Evolutionary conservation across 495 filamentous ascomycete species (phyloP), one percentile per base, ranked within the genome.

Genomic region (Penicillium steckii): DNA sequence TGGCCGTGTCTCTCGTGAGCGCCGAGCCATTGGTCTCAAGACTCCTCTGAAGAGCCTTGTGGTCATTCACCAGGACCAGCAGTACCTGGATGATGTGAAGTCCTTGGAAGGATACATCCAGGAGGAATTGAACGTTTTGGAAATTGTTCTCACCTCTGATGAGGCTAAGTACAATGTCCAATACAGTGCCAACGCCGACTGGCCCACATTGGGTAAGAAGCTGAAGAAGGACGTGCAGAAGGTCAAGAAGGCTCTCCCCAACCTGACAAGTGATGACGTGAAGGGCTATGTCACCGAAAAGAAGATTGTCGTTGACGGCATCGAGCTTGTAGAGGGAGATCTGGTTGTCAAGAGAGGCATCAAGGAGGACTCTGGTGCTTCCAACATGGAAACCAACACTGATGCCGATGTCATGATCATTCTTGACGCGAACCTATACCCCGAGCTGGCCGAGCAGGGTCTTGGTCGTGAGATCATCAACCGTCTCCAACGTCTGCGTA

Each of bases 181-280:
- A 60, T 96, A 96, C 74, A 88, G 85, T 50, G 88, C 89, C 35
- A 78, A 78, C 24, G 94, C 90, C 8, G 94, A 98, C 70, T 97
- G 92, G 89, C 87, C 93, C 2, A 89, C 86, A 0, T 80, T 98
- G 29, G 94, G 94, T 52, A 96, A 96, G 82, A 97, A 97, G 73
- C 78, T 97, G 46, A 95, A 90, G 80, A 97, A 95, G 74, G 94
- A 93, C 60, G 88, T 86, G 44, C 83, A 84, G 56, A 90, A 84
- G 68, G 91, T 97, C 47, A 92, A 91, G 75, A 95, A 94, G 67
- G 91, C 89, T 15, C 75, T 98, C 35, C 92, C 93, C 17, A 75
- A 70, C 40, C 74, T 98, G 41, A 88, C 81, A 18, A 91, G 85
- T 51, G 81, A 89, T 12, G 78, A 96, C 54, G 90, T 95, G 21